Base-by-base conservation (phyloP, 768 basidiomycete species). In the Tremella yokohamensis region DNA sequence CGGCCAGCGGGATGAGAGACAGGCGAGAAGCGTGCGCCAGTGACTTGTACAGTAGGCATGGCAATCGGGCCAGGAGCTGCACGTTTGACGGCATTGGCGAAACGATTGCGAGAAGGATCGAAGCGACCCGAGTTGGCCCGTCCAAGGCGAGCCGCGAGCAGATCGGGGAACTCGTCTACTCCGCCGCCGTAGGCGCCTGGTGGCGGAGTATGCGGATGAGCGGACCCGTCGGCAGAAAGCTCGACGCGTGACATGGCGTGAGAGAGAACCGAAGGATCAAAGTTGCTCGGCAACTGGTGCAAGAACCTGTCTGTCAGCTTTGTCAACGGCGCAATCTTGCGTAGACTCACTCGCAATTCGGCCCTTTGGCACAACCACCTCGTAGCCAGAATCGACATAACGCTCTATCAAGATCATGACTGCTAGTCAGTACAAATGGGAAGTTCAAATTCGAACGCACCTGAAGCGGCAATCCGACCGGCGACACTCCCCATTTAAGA, bases 381-480 rank as follows among this genome's bases (percentile, higher is more conserved):
- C 93, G 84, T 26, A 99, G 82, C 96, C 96, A 99, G 80, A 99
- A 99, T 37, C 96, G 87, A 78, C 89, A 92, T 19, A 97, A 76
- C 1, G 93, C 93, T 40, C 93, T 84, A 76, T 97, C 93, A 2
- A 96, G 83, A 70, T 97, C 93, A 73, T 96, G 93, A 67, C 93
- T 96, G 49, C 54, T 40, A 24, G 52, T 56, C 26, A 54, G 40
- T 16, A 47, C 9, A 19, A 49, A n/a, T 18, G 18, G 3, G 20
- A 13, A 22, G 12, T 24, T 29, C 7, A n/a, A n/a, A 18, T 18
- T 11, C 3, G 8, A 47, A 54, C 84, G 63, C 66, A 94, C 94
- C 91, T 97, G 81, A 98, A 99, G 56, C 94, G 85, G 79, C 96
- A 98, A 79, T 99, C 96, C 42, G 92, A 89, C 48, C 96, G 80